These are phyloP conservation scores for Nematocida displodere DNA, from an alignment of 371 early-diverging fungal genomes.

Conservation along the genomic window DNA sequence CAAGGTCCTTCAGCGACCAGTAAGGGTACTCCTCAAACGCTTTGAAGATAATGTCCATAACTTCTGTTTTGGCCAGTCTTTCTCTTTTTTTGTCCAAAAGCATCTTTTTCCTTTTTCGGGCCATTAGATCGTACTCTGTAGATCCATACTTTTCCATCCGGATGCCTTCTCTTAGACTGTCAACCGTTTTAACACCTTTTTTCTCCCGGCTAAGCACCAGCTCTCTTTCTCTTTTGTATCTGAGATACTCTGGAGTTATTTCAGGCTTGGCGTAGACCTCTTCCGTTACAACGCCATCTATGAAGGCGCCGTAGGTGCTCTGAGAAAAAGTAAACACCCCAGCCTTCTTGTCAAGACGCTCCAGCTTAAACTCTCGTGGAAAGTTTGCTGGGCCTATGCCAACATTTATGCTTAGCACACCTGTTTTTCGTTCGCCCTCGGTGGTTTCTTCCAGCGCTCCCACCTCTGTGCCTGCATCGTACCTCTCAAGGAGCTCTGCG, in stretches of 20 bases:
- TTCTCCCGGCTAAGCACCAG: background rate
- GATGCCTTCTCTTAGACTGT: slow-evolving; percentile 60
- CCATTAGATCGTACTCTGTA: slow-evolving; percentile 62
- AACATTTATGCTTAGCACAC: slow-evolving; percentile 9
- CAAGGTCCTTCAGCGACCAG: slow-evolving; percentile 66
- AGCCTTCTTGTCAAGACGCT: slow-evolving; percentile 6
- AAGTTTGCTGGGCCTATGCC: slow-evolving; percentile 37
- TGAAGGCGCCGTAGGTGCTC: slow-evolving; percentile 15
- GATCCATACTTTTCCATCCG: slow-evolving; percentile 60
- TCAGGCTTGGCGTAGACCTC: slow-evolving; percentile 61
- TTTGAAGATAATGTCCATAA: slow-evolving; percentile 65
- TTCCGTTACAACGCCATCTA: slow-evolving; percentile 59
- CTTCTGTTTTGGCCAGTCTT: slow-evolving; percentile 64
- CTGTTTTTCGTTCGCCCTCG: background rate
- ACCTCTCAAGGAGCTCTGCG: slow-evolving; percentile 32
- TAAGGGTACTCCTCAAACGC: slow-evolving; percentile 64
- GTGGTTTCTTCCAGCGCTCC: slow-evolving; percentile 22
- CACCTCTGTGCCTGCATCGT: slow-evolving; percentile 14
- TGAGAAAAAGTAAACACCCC: slow-evolving; percentile 45
- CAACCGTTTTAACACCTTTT: slow-evolving; percentile 51
- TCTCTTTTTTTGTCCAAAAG: slow-evolving; percentile 65
- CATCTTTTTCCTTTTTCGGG: slow-evolving; percentile 63
- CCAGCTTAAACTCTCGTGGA: slow-evolving; percentile 40
- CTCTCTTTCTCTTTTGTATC: slow-evolving; percentile 55
- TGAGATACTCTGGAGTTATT: slow-evolving; percentile 62